Conservation (phyloP, 495 filamentous ascomycete species). For the Talaromyces trachyspermus region DNA sequence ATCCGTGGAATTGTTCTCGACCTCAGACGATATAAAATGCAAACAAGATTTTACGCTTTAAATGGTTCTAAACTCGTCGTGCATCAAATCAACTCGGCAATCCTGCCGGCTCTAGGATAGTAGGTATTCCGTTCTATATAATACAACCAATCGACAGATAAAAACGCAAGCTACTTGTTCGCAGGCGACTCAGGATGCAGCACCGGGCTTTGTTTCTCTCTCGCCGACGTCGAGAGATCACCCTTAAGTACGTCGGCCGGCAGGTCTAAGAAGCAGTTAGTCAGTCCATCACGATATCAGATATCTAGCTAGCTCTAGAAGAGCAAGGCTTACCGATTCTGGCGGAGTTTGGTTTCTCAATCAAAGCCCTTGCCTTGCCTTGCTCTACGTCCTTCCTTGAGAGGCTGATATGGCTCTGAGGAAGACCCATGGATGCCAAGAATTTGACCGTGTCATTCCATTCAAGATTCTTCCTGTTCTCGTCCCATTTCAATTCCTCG, state of each 20-base stretch:
- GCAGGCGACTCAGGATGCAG: constrained; percentile 28
- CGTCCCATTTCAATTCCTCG: constrained; percentile 79
- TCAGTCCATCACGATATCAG: background rate
- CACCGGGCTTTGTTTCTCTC: constrained; percentile 26
- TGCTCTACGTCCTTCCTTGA: constrained; percentile 72
- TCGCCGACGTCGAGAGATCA: constrained; percentile 24
- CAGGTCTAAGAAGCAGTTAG: constrained; percentile 40
- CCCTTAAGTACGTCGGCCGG: constrained; percentile 49
- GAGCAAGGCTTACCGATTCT: constrained; percentile 49
- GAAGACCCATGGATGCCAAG: constrained; percentile 80
- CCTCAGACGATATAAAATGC: too few relatives aligned
- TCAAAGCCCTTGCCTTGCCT: constrained; percentile 63
- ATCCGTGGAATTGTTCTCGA: too few relatives aligned
- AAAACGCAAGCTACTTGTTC: constrained; percentile 34
- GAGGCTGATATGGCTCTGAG: constrained; percentile 62
- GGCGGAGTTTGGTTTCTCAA: constrained; percentile 69
- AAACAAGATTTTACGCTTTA: too few relatives aligned
- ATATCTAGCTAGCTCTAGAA: too few relatives aligned
- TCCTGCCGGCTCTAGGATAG: background rate
- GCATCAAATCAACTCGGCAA: too few relatives aligned
- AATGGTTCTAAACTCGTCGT: too few relatives aligned
- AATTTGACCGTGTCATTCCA: constrained; percentile 77
- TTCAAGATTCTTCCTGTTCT: constrained; percentile 65
- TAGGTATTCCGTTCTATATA: background rate
- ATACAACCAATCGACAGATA: background rate